Conservation (phyloP, 2,329 filamentous ascomycete species). For the Claviceps sp. region DNA sequence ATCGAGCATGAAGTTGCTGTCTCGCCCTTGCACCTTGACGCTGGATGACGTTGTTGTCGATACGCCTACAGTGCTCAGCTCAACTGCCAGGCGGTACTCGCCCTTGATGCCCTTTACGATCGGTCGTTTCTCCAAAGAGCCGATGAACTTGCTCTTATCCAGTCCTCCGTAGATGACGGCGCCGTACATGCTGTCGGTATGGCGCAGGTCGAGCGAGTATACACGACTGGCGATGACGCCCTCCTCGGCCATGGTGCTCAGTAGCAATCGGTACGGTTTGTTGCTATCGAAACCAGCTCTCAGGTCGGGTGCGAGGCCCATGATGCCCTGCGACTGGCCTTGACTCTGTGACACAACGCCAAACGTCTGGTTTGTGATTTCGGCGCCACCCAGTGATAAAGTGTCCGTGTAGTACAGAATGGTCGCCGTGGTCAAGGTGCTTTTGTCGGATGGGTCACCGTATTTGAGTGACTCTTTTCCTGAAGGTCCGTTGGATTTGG, state of each 20-base stretch:
- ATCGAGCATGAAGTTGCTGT: conserved; percentile 35
- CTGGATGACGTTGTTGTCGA: conserved; percentile 12
- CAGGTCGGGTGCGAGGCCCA: conserved; percentile 34
- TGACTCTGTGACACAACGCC: conserved; percentile 31
- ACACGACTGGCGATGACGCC: conserved; percentile 35
- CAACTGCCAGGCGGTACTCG: conserved; percentile 24
- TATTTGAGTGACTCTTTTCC: conserved; percentile 25
- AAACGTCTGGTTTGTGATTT: conserved; percentile 33
- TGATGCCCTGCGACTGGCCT: conserved; percentile 37
- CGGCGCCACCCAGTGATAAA: conserved; percentile 29
- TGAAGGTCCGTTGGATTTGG: conserved; percentile 23
- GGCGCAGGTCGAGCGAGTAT: conserved; percentile 37
- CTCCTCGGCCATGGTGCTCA: conserved; percentile 34
- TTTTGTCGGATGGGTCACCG: conserved; percentile 23
- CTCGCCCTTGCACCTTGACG: conserved; percentile 15
- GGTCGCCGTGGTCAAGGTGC: conserved; percentile 23
- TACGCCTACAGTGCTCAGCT: conserved; percentile 19
- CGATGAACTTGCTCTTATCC: conserved; percentile 38
- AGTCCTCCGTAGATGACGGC: conserved; percentile 41
- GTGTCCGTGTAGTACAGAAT: conserved; percentile 34
- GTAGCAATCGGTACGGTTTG: conserved; percentile 37
- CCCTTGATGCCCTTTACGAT: conserved; percentile 25
- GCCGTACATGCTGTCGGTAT: conserved; percentile 27
- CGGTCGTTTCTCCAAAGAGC: conserved; percentile 28
- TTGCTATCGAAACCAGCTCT: conserved; percentile 22